Percentiles rank a stretch among this genome's conserved stretches.
These are phyloP conservation scores for Paramecium biaurelia DNA, from an alignment of 73 alveolate species.

Conservation along the genomic window DNA sequence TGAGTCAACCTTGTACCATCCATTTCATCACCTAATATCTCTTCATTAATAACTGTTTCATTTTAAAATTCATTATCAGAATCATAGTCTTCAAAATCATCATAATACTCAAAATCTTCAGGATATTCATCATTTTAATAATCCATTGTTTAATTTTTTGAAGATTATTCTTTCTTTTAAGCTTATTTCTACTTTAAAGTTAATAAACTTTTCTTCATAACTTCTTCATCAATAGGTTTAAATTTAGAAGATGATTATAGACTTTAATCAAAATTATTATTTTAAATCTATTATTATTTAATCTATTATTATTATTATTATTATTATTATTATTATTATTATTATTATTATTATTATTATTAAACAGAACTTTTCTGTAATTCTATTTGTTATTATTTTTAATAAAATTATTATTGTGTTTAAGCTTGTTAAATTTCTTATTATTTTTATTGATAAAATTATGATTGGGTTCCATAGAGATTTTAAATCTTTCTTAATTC, in stretches of 20 bases:
- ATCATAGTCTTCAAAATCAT: conserved; percentile 45
- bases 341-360: background rate
- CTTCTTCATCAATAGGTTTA: background rate
- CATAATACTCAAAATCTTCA: conserved; percentile 55
- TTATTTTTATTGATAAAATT: background rate
- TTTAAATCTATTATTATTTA: background rate
- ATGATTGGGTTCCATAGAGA: background rate
- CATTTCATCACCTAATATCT: background rate
- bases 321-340: background rate
- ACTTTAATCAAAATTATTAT: background rate
- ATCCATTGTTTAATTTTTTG: background rate
- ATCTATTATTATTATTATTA: too few relatives aligned
- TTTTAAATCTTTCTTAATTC: conserved; percentile 9
- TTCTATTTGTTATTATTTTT: background rate
- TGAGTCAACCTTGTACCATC: background rate
- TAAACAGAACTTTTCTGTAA: background rate
- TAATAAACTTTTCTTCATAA: background rate
- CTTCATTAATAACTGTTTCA: background rate
- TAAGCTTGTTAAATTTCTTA: background rate
- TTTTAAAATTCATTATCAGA: background rate
- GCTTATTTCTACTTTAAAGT: background rate
- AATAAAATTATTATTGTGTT: background rate
- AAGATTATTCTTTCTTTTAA: background rate
- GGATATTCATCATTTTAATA: background rate
- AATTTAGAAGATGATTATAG: background rate